These are phyloP conservation scores for Cercophora samala DNA, from an alignment of 495 filamentous ascomycete species.

Conservation along the genomic window DNA sequence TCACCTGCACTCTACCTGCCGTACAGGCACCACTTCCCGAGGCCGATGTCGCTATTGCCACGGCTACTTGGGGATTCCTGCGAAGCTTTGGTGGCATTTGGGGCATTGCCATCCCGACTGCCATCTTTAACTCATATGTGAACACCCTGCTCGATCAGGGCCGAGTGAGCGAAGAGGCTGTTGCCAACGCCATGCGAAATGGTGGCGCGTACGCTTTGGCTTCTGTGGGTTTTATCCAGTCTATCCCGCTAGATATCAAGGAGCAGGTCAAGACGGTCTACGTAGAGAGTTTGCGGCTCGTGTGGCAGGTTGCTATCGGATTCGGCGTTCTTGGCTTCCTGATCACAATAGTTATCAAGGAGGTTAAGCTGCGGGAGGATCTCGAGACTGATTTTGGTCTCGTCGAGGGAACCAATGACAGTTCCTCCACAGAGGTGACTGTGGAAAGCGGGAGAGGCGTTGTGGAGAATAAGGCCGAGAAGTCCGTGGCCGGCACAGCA, in stretches of 20 bases:
- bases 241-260: not conserved
- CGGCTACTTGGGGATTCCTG: conserved; percentile 45
- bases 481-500: not conserved
- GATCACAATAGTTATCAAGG: not conserved
- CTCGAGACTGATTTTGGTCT: conserved; percentile 3
- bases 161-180: not conserved
- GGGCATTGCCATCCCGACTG: conserved; percentile 49
- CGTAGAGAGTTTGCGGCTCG: not conserved
- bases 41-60: conserved; percentile 40
- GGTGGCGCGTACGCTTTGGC: conserved; percentile 2
- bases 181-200: not conserved
- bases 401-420: not conserved
- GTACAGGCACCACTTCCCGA: conserved; percentile 39
- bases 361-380: not conserved
- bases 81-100: conserved; percentile 49
- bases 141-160: not conserved
- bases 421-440: not conserved
- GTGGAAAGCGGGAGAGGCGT: not conserved
- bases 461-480: not conserved
- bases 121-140: conserved; percentile 44
- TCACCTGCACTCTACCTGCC: conserved; percentile 37
- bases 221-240: conserved; percentile 1
- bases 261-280: not conserved
- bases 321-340: not conserved
- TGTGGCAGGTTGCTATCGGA: conserved; percentile 1